Evolutionary conservation across 352 stramenopile genomes (phyloP).

Genomic region (Phytophthora podocarpi): DNA sequence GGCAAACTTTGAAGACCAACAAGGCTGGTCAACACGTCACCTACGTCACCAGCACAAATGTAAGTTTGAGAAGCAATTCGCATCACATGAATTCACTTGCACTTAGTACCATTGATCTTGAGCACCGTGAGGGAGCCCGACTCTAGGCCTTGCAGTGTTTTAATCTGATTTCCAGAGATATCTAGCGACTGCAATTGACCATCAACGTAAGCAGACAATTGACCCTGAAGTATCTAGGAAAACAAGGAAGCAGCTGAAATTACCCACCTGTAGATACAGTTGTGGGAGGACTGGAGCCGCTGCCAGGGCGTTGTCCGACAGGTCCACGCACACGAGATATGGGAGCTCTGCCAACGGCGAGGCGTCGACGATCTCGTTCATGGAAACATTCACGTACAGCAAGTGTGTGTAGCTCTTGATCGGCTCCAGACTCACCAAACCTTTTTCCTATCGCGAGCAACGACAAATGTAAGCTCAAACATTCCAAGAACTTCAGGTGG

Average conservation of each 20-base stretch:
- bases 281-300: slow-evolving; percentile 48
- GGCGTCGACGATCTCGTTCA: slow-evolving; percentile 69
- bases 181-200: slow-evolving; percentile 58
- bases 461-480: not conserved
- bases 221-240: no score
- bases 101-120: slow-evolving; percentile 64
- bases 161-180: slow-evolving; percentile 73
- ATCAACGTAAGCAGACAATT: no score
- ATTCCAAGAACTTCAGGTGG: not conserved
- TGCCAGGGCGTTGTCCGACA: slow-evolving; percentile 61
- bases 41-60: slow-evolving; percentile 20
- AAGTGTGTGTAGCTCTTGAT: slow-evolving; percentile 70
- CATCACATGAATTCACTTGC: no score
- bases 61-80: not conserved
- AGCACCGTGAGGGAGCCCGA: slow-evolving; percentile 56
- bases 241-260: not conserved
- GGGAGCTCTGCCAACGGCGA: slow-evolving; percentile 54
- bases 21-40: slow-evolving; percentile 58
- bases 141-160: slow-evolving; percentile 54
- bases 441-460: slow-evolving; percentile 45
- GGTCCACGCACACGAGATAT: slow-evolving; percentile 62
- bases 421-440: slow-evolving; percentile 53
- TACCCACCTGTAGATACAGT: slow-evolving; percentile 57
- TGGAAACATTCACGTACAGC: slow-evolving; percentile 71
- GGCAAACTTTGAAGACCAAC: slow-evolving; percentile 50